phyloP scores from a whole-genome alignment of 2,329 filamentous ascomycete species.

The Botrytis sinoallii region DNA sequence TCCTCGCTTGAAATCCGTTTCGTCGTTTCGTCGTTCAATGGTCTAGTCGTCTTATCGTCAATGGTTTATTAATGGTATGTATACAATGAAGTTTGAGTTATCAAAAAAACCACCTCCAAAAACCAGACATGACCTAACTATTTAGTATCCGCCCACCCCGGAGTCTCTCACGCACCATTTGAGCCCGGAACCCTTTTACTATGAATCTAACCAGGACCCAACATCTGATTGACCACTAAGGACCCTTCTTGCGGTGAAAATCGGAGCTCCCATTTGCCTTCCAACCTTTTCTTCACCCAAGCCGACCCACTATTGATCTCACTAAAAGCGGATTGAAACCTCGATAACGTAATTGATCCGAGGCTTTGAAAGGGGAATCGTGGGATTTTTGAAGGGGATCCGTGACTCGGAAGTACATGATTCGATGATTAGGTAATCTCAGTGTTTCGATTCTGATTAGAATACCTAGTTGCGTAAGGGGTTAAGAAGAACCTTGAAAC shows the following conservation, averaged over 20 bases:
- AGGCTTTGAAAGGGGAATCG: neutral
- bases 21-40: neutral
- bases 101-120: neutral
- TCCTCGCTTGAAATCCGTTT: neutral
- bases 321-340: neutral
- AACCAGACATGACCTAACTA: neutral
- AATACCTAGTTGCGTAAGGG: neutral
- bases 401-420: neutral
- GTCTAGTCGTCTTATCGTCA: neutral
- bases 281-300: neutral
- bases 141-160: neutral
- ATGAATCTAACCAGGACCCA: neutral
- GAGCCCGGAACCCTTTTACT: neutral
- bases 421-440: constrained; percentile 3
- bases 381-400: neutral
- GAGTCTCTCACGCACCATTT: neutral
- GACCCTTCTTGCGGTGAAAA: neutral
- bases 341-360: constrained; percentile 5
- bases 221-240: neutral
- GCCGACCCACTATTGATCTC: neutral
- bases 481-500: neutral
- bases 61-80: neutral
- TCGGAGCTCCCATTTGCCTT: constrained; percentile 5
- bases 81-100: neutral
- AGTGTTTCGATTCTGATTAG: neutral